phyloP scores from a whole-genome alignment of 2,329 filamentous ascomycete genomes.

The Ophiostoma australiae region DNA sequence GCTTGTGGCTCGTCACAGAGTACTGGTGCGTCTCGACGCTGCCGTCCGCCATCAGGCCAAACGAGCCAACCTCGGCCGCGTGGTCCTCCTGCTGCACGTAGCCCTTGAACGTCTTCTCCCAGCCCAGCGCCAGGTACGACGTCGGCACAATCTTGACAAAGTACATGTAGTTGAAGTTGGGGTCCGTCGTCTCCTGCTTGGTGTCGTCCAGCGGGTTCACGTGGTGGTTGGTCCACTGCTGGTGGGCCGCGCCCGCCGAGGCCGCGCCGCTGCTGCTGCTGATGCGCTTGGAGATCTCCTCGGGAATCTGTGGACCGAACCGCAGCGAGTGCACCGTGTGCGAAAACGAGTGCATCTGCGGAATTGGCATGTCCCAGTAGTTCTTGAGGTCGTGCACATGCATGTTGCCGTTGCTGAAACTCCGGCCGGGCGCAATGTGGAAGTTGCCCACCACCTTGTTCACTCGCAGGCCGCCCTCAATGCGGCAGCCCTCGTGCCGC shows the following conservation, averaged over 20 bases:
- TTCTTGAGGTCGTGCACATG: constrained; percentile 97
- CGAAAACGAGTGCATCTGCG: constrained; percentile 75
- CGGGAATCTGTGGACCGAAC: constrained; percentile 87
- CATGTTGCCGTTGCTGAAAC: constrained; percentile 93
- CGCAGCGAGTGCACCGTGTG: constrained; percentile 84
- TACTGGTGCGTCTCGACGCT: constrained; percentile 98
- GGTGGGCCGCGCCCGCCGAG: constrained; percentile 37
- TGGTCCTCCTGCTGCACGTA: constrained; percentile 34
- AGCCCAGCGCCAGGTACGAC: constrained; percentile 86
- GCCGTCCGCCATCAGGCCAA: constrained; percentile 63
- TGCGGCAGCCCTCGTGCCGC: constrained; percentile 85
- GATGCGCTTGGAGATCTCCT: constrained; percentile 53
- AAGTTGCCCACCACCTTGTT: constrained; percentile 99
- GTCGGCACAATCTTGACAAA: constrained; percentile 98
- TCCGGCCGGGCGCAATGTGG: constrained; percentile 92
- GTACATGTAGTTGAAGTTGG: constrained; percentile 96
- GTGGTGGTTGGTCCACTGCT: constrained; percentile 80
- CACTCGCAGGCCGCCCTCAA: constrained; percentile 85
- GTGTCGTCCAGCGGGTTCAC: constrained; percentile 83
- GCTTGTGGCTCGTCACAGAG: constrained; percentile 93
- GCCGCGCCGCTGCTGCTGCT: constrained; percentile 41
- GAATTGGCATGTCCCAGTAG: constrained; percentile 72
- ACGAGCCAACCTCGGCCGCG: constrained; percentile 59
- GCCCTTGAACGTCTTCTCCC: constrained; percentile 57
- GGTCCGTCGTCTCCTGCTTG: constrained; percentile 69